phyloP scores from a whole-genome alignment of 2,329 filamentous ascomycete genomes.

The Fusarium solani-melongenae region DNA sequence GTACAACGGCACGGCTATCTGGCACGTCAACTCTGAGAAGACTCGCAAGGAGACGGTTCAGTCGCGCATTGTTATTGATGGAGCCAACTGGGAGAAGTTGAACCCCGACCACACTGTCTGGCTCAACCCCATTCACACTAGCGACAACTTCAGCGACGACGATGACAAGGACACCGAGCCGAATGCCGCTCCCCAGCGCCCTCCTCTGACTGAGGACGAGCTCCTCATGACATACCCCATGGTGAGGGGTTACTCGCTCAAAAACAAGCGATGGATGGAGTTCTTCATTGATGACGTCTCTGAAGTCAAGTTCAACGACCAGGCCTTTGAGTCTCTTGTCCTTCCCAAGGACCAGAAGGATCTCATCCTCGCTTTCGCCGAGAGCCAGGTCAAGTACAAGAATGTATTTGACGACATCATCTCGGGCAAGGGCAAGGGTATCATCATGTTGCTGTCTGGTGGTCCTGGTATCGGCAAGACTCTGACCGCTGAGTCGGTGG shows the following conservation, averaged over 20 bases:
- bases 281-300: slow-evolving; percentile 59
- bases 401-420: slow-evolving; percentile 63
- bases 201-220: slow-evolving; percentile 51
- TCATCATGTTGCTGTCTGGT: slow-evolving; percentile 61
- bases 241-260: slow-evolving; percentile 61
- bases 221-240: slow-evolving; percentile 54
- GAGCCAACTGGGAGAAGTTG: slow-evolving; percentile 46
- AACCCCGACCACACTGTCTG: slow-evolving; percentile 43
- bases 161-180: background rate
- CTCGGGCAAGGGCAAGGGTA: slow-evolving; percentile 62
- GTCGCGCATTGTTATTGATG: slow-evolving; percentile 47
- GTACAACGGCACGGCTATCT: slow-evolving; percentile 54
- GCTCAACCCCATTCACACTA: slow-evolving; percentile 16
- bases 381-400: slow-evolving; percentile 57
- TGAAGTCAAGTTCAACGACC: slow-evolving; percentile 60
- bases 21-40: slow-evolving; percentile 37
- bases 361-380: slow-evolving; percentile 61
- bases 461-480: slow-evolving; percentile 63
- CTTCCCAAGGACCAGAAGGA: slow-evolving; percentile 62
- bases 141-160: slow-evolving; percentile 28
- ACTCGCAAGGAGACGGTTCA: slow-evolving; percentile 43
- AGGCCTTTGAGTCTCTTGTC: slow-evolving; percentile 62
- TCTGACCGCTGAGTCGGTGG: slow-evolving; percentile 60
- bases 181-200: slow-evolving; percentile 23
- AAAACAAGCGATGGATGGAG: slow-evolving; percentile 60